Base-by-base conservation (phyloP, 2,329 filamentous ascomycete species). In the Neonectria hederae region DNA sequence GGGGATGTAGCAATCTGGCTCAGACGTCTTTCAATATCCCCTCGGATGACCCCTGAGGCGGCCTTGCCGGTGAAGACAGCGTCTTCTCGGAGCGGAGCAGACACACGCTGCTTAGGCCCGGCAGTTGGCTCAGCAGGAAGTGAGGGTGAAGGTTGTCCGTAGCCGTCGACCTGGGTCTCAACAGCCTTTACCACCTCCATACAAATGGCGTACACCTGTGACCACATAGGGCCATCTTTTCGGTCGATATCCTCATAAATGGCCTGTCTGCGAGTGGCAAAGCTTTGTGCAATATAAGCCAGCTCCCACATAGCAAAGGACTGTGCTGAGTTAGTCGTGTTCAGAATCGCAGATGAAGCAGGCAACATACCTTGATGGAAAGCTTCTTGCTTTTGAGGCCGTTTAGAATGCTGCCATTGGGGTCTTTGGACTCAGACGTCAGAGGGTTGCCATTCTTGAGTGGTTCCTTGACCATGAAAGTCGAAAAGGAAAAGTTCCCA, bases 271-370 rank as follows among this genome's bases (percentile, higher is more conserved):
- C 94, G 89, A n/a, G 88, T 85, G 17, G 90, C 85, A 67, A 92
- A 94, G 58, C 88, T 86, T 61, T 91, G 87, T 40, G 92, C 90
- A 70, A 97, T 97, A 60, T 92, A 85, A 30, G 89, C 88, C 28
- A 97, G 83, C 75, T 98, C 95, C 94, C 94, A 97, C 78, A 97
- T 91, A 17, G 95, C 94, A 77, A 97, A 97, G 0, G 89, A 86
- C 86, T 92, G 63, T 1, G 22, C 43, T 5, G 53, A 65, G 67
- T 79, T 59, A 75, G 71, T 24, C 54, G 42, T 10, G 21, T 10
- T 42, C 5, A 35, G 10, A n/a, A 4, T 22, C n/a, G 8, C 35
- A 21, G 11, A 11, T 2, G 11, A 38, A 8, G 5, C 2, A 13
- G 24, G 0, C 7, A 35, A 76, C 83, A 72, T 80, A 91, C 90